Conservation (phyloP, 2,329 filamentous ascomycete genomes). For the Claviceps spartinae region DNA sequence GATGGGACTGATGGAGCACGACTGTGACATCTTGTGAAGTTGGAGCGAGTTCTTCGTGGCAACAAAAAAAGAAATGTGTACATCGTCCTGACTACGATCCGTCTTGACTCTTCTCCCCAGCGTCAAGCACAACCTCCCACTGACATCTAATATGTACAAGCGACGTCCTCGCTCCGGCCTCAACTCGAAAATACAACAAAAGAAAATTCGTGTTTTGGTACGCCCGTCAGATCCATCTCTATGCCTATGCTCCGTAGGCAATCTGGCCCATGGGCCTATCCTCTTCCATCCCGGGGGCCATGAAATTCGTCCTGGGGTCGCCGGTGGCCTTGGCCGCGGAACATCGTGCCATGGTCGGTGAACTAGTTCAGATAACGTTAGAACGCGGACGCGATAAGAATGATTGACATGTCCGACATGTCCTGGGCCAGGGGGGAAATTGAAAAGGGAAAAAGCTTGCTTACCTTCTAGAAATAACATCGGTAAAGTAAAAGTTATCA, state of each 20-base stretch:
- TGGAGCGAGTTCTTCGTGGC: background rate
- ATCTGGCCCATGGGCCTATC: constrained; percentile 48
- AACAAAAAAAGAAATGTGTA: constrained; percentile 11
- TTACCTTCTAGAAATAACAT: constrained; percentile 90
- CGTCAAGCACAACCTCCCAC: background rate
- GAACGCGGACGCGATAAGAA: background rate
- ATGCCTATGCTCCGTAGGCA: constrained; percentile 44
- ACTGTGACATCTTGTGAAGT: background rate
- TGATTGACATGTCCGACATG: no score
- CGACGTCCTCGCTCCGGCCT: constrained; percentile 11
- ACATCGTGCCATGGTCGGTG: constrained; percentile 95
- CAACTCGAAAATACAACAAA: constrained; percentile 12
- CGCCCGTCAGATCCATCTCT: constrained; percentile 15
- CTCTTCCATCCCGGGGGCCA: constrained; percentile 57
- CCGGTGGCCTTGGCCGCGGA: constrained; percentile 79
- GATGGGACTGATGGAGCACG: no score
- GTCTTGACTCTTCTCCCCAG: background rate
- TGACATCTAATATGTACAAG: constrained; percentile 27
- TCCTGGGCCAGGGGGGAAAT: no score
- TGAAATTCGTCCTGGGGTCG: constrained; percentile 65
- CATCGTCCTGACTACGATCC: constrained; percentile 2
- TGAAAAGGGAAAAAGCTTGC: constrained; percentile 36
- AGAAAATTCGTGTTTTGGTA: constrained; percentile 22
- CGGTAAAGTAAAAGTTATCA: constrained; percentile 97
- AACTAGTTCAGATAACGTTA: constrained; percentile 38